These are phyloP conservation scores for Penicillium sp. DNA, from an alignment of 2,329 filamentous ascomycete genomes.

Conservation along the genomic window DNA sequence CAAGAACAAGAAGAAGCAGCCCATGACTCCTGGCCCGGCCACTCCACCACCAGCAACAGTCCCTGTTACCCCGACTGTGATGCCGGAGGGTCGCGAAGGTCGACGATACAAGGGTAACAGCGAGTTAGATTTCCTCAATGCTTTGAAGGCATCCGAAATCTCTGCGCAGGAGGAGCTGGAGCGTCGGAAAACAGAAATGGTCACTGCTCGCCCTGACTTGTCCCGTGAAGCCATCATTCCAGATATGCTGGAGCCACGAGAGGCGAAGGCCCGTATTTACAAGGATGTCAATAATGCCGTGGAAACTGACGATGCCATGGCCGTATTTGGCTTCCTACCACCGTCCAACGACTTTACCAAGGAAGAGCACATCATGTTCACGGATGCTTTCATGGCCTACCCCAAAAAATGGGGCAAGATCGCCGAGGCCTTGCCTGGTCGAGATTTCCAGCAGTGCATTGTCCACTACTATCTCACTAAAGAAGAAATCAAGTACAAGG, in stretches of 20 bases:
- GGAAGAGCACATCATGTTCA: constrained; percentile 48
- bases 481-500: constrained; percentile 51
- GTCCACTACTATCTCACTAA: constrained; percentile 54
- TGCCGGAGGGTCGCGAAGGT: constrained; percentile 38
- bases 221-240: constrained; percentile 49
- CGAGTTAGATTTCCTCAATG: constrained; percentile 51
- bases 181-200: constrained; percentile 44
- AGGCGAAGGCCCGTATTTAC: constrained; percentile 42
- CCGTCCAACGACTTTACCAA: constrained; percentile 49
- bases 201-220: constrained; percentile 46
- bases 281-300: constrained; percentile 49
- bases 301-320: constrained; percentile 38
- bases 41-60: constrained; percentile 36
- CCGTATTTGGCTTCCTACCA: constrained; percentile 47
- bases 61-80: constrained; percentile 31
- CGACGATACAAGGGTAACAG: constrained; percentile 50
- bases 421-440: constrained; percentile 46
- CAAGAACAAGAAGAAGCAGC: constrained; percentile 39
- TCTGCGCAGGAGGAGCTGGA: constrained; percentile 50
- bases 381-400: constrained; percentile 48
- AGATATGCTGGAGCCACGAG: constrained; percentile 46
- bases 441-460: constrained; percentile 51
- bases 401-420: constrained; percentile 55
- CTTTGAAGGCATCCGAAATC: constrained; percentile 49
- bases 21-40: constrained; percentile 37